Evolutionary conservation across 2,329 filamentous ascomycete species (phyloP).

Genomic region (Neopestalotiopsis clavispora): DNA sequence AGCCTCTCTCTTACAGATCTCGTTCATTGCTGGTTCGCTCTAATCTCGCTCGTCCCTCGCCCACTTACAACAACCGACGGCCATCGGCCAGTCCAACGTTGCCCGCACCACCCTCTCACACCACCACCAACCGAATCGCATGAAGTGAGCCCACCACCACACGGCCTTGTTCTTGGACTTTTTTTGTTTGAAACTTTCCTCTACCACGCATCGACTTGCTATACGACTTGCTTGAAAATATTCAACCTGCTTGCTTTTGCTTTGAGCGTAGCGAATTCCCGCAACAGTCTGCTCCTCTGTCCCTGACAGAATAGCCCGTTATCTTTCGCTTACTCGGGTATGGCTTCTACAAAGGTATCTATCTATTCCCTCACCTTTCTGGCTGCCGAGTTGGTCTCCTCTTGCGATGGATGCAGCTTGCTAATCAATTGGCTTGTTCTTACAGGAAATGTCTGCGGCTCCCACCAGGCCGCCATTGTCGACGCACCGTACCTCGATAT

Average conservation of each 20-base stretch:
- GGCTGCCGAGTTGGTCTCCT: constrained; percentile 25
- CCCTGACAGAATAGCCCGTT: constrained; percentile 8
- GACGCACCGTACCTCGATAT: constrained; percentile 64
- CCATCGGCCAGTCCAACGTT: constrained; percentile 10
- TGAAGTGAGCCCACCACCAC: constrained; percentile 17
- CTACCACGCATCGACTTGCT: constrained; percentile 1
- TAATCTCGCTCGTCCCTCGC: background rate
- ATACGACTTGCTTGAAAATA: constrained; percentile 17
- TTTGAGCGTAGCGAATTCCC: background rate
- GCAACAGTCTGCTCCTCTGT: background rate
- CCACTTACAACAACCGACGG: constrained; percentile 12
- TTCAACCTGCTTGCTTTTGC: constrained; percentile 23
- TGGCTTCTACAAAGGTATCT: constrained; percentile 68
- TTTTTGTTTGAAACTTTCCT: constrained; percentile 17
- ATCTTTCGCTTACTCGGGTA: constrained; percentile 43
- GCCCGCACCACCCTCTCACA: constrained; percentile 13
- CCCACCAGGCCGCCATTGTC: constrained; percentile 68
- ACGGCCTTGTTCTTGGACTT: constrained; percentile 7
- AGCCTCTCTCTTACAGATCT: background rate
- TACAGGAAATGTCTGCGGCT: constrained; percentile 67
- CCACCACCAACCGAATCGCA: constrained; percentile 12
- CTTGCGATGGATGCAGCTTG: constrained; percentile 34
- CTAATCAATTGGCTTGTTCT: constrained; percentile 39
- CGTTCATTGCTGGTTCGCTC: background rate
- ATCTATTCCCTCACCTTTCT: constrained; percentile 24